These are phyloP conservation scores for Aspergillus sclerotialis DNA, from an alignment of 2,329 filamentous ascomycete species.

Conservation along the genomic window DNA sequence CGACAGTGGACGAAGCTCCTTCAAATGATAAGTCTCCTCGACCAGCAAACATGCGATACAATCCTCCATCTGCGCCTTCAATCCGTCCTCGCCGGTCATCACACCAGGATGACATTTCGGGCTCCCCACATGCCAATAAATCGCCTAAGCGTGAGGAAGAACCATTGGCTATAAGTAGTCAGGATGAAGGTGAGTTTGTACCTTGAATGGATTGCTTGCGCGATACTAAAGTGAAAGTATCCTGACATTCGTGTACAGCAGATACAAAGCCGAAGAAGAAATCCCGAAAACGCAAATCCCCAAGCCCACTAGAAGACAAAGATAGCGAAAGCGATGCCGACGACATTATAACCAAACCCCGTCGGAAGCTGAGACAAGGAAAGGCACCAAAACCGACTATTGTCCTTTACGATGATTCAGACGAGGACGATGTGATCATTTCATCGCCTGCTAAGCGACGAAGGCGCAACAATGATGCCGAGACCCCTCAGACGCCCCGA, in stretches of 20 bases:
- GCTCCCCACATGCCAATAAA: too few relatives aligned
- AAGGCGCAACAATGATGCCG: slow-evolving; percentile 8
- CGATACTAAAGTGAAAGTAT: too few relatives aligned
- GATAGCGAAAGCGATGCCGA: slow-evolving; percentile 23
- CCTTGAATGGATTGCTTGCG: too few relatives aligned
- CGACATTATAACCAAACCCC: slow-evolving; percentile 16
- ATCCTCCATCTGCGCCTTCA: slow-evolving; percentile 18
- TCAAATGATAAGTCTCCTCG: slow-evolving; percentile 17
- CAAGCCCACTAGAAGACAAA: too few relatives aligned
- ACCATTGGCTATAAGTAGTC: slow-evolving; percentile 5
- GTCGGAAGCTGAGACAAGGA: slow-evolving; percentile 23
- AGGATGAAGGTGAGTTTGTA: too few relatives aligned
- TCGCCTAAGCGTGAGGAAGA: too few relatives aligned
- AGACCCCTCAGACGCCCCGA: slow-evolving; percentile 17
- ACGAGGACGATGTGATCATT: slow-evolving; percentile 17
- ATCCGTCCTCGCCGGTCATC: slow-evolving; percentile 7
- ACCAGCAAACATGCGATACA: slow-evolving; percentile 27
- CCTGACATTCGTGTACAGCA: slow-evolving; percentile 3
- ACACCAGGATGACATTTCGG: too few relatives aligned
- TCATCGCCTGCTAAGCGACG: slow-evolving; percentile 23
- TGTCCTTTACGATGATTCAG: slow-evolving; percentile 21
- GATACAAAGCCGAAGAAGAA: slow-evolving; percentile 1
- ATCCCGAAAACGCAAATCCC: too few relatives aligned
- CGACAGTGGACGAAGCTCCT: slow-evolving; percentile 17
- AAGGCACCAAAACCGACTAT: slow-evolving; percentile 17